Conservation (phyloP, 139 green algal species). For the Chlamydomonas asymmetrica region DNA sequence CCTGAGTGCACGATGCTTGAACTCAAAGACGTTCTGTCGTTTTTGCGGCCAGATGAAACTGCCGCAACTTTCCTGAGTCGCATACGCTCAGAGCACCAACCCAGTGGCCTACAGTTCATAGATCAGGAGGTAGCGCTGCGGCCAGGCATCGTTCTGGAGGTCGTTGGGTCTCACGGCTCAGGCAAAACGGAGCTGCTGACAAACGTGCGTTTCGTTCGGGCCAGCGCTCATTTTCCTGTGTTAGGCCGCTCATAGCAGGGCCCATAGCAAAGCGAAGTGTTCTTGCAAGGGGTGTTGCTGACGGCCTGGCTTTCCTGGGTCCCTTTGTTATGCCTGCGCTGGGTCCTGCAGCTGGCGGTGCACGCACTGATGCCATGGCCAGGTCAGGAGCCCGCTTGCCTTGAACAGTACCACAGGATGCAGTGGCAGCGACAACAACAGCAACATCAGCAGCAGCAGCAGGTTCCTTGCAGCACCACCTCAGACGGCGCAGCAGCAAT, state of each 20-base stretch:
- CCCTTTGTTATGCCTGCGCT: background rate
- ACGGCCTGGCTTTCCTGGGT: background rate
- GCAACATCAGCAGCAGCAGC: background rate
- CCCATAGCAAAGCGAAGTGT: too few relatives aligned
- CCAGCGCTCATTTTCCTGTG: too few relatives aligned
- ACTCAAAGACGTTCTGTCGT: too few relatives aligned
- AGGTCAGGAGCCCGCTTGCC: background rate
- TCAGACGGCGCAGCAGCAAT: too few relatives aligned
- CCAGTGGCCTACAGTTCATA: background rate
- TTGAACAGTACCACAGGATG: background rate
- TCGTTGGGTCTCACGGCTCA: conserved; percentile 6
- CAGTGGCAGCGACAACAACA: conserved; percentile 4
- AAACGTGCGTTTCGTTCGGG: background rate
- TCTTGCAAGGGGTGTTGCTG: too few relatives aligned
- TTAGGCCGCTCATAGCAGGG: too few relatives aligned
- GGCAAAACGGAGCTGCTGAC: conserved; percentile 31
- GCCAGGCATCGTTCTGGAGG: conserved; percentile 21
- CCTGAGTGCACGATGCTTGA: too few relatives aligned
- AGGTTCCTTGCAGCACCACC: background rate
- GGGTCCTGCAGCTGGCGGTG: background rate
- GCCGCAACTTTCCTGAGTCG: conserved; percentile 20
- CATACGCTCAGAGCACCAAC: conserved; percentile 5
- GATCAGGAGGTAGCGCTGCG: conserved; percentile 13
- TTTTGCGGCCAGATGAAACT: too few relatives aligned
- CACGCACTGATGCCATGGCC: too few relatives aligned